Base-by-base conservation (phyloP, 495 filamentous ascomycete genomes). In the Pyrenopolyporus hunteri region DNA sequence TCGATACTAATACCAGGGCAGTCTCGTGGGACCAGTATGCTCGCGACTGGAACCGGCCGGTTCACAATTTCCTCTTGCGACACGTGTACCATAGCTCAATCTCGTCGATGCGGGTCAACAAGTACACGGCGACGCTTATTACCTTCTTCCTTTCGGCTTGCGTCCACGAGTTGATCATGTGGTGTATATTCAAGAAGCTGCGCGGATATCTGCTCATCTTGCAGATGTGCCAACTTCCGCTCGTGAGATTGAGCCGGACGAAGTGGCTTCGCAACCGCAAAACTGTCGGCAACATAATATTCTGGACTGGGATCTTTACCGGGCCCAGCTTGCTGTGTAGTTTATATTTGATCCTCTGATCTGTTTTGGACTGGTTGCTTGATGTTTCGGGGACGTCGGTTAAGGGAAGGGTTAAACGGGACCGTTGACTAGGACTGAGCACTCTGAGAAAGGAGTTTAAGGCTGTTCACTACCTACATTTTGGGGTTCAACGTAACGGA, bases 51-150 rank as follows among this genome's bases (percentile, higher is more conserved):
- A 90, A 90, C 69, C 77, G 82, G 33, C 80, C 81, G 3, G 88
- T 91, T 13, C 87, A 91, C 65, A 85, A 83, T 59, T 91, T 92
- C 68, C 70, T 91, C 29, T 73, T 89, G 17, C 78, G 89, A 2
- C 89, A 91, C 60, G 89, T 91, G 32, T 92, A 91, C 59, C 87
- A 91, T 68, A 83, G 80, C 44, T 84, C 80, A 49, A 91, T 91
- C 67, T 88, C 85, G 16, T 79, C 85, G 3, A 85, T 90, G 66
- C 81, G 83, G 60, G 78, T 91, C 11, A 83, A 84, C 59, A 85
- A 85, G 67, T 76, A 82, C 53, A 83, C 83, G n/a, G 89, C 89
- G 6, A 90, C 87, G 26, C 77, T 90, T 14, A 82, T 89, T 22
- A 92, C 89, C 6, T 92, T 92, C 66, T 79, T 90, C 45, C 68